A percentile compares a stretch with the other conserved stretches of the same genome.
Conservation (phyloP, 78 protist genomes). For the Creolimax fragrantissima region DNA sequence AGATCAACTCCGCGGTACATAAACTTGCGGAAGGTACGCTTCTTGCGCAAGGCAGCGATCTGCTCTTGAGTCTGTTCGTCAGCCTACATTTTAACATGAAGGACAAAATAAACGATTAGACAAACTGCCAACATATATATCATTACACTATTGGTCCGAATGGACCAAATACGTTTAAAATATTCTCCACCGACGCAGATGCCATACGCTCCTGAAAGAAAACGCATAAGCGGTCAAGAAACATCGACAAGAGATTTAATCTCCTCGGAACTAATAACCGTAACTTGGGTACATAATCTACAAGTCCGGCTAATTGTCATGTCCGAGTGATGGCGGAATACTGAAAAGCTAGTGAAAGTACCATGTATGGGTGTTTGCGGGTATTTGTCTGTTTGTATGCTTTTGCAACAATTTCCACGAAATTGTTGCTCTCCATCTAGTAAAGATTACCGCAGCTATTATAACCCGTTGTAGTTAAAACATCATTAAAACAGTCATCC, state of each 20-base stretch:
- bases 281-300: background rate
- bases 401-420: too few species aligned
- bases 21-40: conserved; percentile 86
- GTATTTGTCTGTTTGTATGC: too few species aligned
- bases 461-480: too few species aligned
- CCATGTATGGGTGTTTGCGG: too few species aligned
- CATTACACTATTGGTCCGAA: too few species aligned
- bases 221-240: background rate
- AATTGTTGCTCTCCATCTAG: too few species aligned
- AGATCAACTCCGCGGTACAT: conserved; percentile 94
- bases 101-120: too few species aligned
- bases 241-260: background rate
- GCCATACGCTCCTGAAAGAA: background rate
- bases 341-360: too few species aligned
- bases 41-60: background rate
- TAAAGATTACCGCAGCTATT: too few species aligned
- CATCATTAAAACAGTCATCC: too few species aligned
- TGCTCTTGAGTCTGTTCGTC: background rate
- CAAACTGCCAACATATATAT: too few species aligned
- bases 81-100: too few species aligned
- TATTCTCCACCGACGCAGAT: background rate
- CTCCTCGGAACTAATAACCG: background rate
- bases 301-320: background rate
- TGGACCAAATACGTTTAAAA: background rate
- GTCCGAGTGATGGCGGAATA: background rate